Conservation (phyloP, 768 basidiomycete species). For the Fomitopsis serialis region DNA sequence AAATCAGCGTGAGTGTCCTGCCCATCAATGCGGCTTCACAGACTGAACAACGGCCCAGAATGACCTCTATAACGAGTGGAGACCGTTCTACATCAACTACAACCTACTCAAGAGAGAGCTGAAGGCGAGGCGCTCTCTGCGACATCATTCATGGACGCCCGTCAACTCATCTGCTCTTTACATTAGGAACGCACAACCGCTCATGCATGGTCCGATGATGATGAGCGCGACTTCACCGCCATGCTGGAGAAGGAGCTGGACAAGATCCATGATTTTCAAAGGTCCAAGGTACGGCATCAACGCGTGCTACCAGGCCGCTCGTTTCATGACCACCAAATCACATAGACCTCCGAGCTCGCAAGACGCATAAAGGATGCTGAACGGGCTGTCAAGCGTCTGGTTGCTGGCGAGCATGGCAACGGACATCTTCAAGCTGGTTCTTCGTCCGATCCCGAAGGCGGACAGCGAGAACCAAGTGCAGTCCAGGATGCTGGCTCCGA, state of each 20-base stretch:
- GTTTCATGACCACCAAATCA: conserved; percentile 3
- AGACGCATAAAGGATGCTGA: conserved; percentile 80
- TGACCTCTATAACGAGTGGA: conserved; percentile 87
- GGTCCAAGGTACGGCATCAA: conserved; percentile 56
- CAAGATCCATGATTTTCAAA: conserved; percentile 93
- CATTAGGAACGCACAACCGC: conserved; percentile 46
- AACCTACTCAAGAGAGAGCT: conserved; percentile 85
- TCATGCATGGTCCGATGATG: conserved; percentile 63
- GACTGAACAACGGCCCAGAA: conserved; percentile 39
- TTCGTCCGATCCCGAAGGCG: conserved; percentile 47
- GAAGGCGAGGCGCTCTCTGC: conserved; percentile 45
- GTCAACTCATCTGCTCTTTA: neutral
- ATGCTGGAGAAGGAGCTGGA: conserved; percentile 84
- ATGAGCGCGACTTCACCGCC: conserved; percentile 77
- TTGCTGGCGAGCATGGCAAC: conserved; percentile 44
- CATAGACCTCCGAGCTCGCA: conserved; percentile 76
- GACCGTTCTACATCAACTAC: conserved; percentile 87
- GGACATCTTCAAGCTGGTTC: conserved; percentile 12
- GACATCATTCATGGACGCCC: neutral
- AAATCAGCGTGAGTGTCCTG: conserved; percentile 52
- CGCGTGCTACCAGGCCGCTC: neutral
- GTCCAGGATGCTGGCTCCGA: conserved; percentile 69
- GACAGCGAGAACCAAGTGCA: conserved; percentile 41
- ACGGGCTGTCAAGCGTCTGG: conserved; percentile 72
- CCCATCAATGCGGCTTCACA: conserved; percentile 4